Base-by-base conservation (phyloP, 345 rosid species). In the Eutrema heterophyllum region DNA sequence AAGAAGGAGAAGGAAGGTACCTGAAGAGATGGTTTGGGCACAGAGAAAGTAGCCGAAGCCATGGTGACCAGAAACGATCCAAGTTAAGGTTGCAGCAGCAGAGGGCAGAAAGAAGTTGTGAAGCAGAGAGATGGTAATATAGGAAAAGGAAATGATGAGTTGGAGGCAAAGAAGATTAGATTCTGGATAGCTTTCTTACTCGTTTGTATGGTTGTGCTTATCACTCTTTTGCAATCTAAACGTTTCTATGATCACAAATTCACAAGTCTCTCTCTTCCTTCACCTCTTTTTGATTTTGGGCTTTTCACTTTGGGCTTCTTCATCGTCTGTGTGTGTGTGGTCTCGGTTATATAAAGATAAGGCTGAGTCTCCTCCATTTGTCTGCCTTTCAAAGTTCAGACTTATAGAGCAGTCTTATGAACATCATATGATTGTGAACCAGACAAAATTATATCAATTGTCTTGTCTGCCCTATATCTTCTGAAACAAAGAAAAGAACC, bases 11-110 rank as follows among this genome's bases (percentile, higher is more conserved):
- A 55, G 45, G 64, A 40, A 55, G 48, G 41, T 60, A 89, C 98
- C 91, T 86, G 95, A 64, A 86, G 85, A 79, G 93, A 66, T 26
- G 97, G 89, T 82, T 87, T 93, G 88, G 96, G 85, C 32, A 89
- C 89, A 73, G 89, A 82, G 71, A 90, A 70, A 78, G 97, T 79
- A 85, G 90, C 89, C 80, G 90, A 90, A 79, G 97, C 96, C 96
- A 91, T 91, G 60, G 76, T 52, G 66, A 64, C 64, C 2, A 52
- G 71, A 52, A 15, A 41, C 68, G 55, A 59, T 24, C 29, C 15
- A 52, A 51, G 53, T 61, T 57, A 48, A 51, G 67, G 39, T 67
- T 58, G 79, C 21, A 67, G 13, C 68, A 67, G 41, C 72, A 55
- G 77, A 67, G 59, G 32, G 39, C 9, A 64, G 58, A 52, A 59